A percentile compares a stretch with the other conserved stretches of the same genome.
Conservation (phyloP, 306 rosid species). For the Cicer chorassanicum region DNA sequence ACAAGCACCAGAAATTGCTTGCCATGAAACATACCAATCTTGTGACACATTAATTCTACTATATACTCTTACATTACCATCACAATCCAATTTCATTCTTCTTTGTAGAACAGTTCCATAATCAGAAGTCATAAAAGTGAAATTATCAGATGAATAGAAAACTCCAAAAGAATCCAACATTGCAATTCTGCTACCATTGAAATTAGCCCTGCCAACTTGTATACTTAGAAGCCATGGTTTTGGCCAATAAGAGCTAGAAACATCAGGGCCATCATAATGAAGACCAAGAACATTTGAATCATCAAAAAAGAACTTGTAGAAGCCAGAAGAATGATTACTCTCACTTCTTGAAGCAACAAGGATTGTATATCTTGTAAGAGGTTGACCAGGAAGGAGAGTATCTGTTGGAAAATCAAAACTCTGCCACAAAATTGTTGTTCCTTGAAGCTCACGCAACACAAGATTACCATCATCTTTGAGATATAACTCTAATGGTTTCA, state of each 20-base stretch:
- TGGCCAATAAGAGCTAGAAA: conserved; percentile 45
- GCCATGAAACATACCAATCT: conserved; percentile 49
- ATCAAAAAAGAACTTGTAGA: conserved; percentile 36
- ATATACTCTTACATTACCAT: conserved; percentile 41
- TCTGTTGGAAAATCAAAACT: conserved; percentile 53
- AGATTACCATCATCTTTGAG: conserved; percentile 54
- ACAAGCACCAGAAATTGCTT: conserved; percentile 18
- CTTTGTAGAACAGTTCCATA: conserved; percentile 24
- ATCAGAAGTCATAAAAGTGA: background rate
- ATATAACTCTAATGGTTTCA: background rate
- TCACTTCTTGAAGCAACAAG: conserved; percentile 50
- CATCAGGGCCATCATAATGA: conserved; percentile 26
- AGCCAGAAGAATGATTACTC: conserved; percentile 43
- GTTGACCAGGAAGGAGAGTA: conserved; percentile 56
- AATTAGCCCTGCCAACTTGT: conserved; percentile 15
- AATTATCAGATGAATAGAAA: conserved; percentile 33
- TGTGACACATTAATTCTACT: conserved; percentile 3
- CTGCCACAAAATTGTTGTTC: conserved; percentile 45
- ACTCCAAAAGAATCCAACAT: conserved; percentile 29
- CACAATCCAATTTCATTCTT: conserved; percentile 40
- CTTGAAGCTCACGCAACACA: conserved; percentile 23
- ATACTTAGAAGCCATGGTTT: background rate
- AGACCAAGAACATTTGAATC: conserved; percentile 41
- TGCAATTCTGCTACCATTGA: conserved; percentile 36
- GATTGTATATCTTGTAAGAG: conserved; percentile 34